Evolutionary conservation across 148 eudicot genomes (phyloP).

Genomic region (Selenicereus undatus): DNA sequence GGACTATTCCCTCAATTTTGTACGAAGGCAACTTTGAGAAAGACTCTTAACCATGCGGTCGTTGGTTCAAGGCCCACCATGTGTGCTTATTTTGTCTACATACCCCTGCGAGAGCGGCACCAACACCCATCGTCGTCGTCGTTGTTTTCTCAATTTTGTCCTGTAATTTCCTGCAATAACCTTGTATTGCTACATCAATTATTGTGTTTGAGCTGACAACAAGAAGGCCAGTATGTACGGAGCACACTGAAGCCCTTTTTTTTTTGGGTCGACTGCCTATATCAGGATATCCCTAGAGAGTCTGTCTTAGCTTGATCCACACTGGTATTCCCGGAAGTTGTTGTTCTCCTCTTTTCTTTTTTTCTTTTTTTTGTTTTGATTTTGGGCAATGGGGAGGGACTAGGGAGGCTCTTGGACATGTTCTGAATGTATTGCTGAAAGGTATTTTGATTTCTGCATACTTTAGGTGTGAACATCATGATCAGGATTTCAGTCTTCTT

Average conservation of each 20-base stretch:
- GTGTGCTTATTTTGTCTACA: too few species aligned
- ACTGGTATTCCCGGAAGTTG: too few species aligned
- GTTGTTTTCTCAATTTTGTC: not conserved
- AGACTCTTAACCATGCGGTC: too few species aligned
- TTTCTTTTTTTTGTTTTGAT: too few species aligned
- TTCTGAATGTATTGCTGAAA: not conserved
- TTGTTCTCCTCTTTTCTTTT: too few species aligned
- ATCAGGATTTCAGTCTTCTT: constrained; percentile 1
- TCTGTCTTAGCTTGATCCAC: not conserved
- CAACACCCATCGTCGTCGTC: constrained; percentile 5
- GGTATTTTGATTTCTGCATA: not conserved
- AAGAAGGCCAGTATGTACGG: not conserved
- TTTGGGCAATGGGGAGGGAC: too few species aligned
- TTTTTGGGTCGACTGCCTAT: not conserved
- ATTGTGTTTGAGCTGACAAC: not conserved
- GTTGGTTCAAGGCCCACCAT: too few species aligned
- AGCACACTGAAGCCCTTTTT: too few species aligned
- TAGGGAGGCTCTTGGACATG: not conserved
- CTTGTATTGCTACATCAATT: not conserved
- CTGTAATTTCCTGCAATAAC: constrained; percentile 5
- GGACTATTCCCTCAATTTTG: not conserved
- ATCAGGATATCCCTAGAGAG: not conserved
- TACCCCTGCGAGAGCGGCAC: too few species aligned
- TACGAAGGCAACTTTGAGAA: too few species aligned
- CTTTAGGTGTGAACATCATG: constrained; percentile 27